Conservation (phyloP, 129 eudicot species). For the Logfia minima region DNA sequence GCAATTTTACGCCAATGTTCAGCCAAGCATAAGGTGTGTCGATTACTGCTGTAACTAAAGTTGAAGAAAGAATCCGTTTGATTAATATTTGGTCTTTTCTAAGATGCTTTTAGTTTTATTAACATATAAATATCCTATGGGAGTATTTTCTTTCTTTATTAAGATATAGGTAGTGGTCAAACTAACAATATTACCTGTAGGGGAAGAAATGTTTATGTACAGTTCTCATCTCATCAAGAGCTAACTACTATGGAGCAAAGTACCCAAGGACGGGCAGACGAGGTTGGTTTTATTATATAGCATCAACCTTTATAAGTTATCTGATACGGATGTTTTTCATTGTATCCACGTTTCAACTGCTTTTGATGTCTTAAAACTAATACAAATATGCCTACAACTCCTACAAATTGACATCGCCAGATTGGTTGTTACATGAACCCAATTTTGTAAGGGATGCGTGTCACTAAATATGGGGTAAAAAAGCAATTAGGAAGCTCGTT, state of each 20-base stretch:
- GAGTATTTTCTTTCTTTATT: not conserved
- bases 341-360: not conserved
- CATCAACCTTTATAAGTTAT: too few relatives aligned
- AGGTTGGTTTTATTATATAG: constrained; percentile 49
- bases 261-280: constrained; percentile 91
- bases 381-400: not conserved
- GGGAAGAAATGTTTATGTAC: constrained; percentile 95
- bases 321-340: not conserved
- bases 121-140: not conserved
- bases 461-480: not conserved
- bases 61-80: not conserved
- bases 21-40: constrained; percentile 85
- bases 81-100: not conserved
- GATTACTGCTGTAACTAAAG: constrained; percentile 7
- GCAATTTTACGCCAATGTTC: constrained; percentile 80
- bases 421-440: not conserved
- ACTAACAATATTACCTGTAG: constrained; percentile 38
- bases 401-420: constrained; percentile 5
- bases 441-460: not conserved
- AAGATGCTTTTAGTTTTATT: constrained; percentile 6
- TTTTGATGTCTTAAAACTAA: not conserved
- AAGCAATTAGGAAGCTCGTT: not conserved
- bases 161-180: constrained; percentile 8
- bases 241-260: constrained; percentile 92
- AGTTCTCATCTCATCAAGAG: constrained; percentile 94